Conservation (phyloP, 2,329 filamentous ascomycete genomes). For the Leptographium wingfieldii region DNA sequence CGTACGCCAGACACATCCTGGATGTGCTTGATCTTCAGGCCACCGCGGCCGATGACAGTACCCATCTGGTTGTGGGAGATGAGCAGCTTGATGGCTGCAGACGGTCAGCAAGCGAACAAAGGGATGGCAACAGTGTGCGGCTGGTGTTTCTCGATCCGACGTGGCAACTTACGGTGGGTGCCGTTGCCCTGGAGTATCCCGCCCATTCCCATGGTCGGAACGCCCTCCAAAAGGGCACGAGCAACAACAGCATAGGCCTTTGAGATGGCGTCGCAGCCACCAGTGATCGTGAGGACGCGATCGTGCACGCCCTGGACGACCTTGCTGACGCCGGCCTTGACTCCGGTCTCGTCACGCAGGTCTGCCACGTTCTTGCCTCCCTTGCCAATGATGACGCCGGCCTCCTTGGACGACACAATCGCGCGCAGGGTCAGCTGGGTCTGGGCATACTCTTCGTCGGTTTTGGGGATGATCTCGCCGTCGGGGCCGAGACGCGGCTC, state of each 20-base stretch:
- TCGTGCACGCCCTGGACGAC: constrained; percentile 96
- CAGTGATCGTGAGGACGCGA: constrained; percentile 90
- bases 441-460: constrained; percentile 92
- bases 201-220: constrained; percentile 91
- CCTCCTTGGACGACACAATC: constrained; percentile 97
- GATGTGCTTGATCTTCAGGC: constrained; percentile 98
- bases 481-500: constrained; percentile 53
- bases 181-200: constrained; percentile 76
- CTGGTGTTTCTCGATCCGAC: no score
- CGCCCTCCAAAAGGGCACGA: constrained; percentile 81
- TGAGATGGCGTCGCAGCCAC: constrained; percentile 74
- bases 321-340: constrained; percentile 97
- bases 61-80: constrained; percentile 99
- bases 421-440: constrained; percentile 88
- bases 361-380: constrained; percentile 97
- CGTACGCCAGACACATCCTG: constrained; percentile 93
- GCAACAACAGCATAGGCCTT: constrained; percentile 91
- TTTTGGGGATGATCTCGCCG: constrained; percentile 72
- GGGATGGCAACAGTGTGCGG: background rate
- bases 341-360: constrained; percentile 90
- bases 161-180: constrained; percentile 69
- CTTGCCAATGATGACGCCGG: constrained; percentile 98
- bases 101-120: background rate
- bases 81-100: constrained; percentile 80
- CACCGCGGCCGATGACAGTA: constrained; percentile 93